Conservation (phyloP, 345 rosid genomes). For the Rhodomyrtus tomentosa region DNA sequence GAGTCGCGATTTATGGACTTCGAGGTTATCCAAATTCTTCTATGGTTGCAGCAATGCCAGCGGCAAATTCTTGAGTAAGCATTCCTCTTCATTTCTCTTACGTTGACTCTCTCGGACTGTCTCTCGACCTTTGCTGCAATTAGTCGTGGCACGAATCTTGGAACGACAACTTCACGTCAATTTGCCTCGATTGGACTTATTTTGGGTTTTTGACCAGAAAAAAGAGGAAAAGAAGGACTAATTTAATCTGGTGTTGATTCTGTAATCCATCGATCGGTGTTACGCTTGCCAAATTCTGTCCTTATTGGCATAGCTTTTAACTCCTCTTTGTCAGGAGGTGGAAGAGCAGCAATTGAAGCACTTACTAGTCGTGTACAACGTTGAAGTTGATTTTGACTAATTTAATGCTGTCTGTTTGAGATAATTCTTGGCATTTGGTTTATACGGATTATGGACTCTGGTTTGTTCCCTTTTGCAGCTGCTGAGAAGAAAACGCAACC, state of each 20-base stretch:
- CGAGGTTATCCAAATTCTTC: slow-evolving; percentile 46
- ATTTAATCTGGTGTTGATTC: not conserved
- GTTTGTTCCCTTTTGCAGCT: slow-evolving; percentile 26
- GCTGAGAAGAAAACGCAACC: slow-evolving; percentile 37
- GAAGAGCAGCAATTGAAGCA: not conserved
- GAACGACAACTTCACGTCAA: not conserved
- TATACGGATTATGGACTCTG: not conserved
- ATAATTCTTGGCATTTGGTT: not conserved
- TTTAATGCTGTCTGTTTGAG: not conserved
- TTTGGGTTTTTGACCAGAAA: not conserved
- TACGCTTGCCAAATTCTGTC: not conserved
- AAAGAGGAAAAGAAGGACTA: not conserved
- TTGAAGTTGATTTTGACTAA: not conserved
- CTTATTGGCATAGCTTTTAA: not conserved
- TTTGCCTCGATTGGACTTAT: not conserved
- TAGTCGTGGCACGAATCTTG: not conserved
- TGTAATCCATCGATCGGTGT: not conserved
- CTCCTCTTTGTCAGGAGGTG: not conserved
- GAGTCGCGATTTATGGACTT: slow-evolving; percentile 57
- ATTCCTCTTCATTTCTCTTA: not conserved
- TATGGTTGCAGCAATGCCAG: slow-evolving; percentile 72
- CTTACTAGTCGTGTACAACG: not conserved
- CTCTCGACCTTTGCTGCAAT: not conserved
- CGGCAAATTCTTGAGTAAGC: slow-evolving; percentile 37
- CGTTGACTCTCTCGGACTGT: not conserved